These are phyloP conservation scores for Ilex aquifolium DNA, from an alignment of 257 asterid species.

Conservation along the genomic window DNA sequence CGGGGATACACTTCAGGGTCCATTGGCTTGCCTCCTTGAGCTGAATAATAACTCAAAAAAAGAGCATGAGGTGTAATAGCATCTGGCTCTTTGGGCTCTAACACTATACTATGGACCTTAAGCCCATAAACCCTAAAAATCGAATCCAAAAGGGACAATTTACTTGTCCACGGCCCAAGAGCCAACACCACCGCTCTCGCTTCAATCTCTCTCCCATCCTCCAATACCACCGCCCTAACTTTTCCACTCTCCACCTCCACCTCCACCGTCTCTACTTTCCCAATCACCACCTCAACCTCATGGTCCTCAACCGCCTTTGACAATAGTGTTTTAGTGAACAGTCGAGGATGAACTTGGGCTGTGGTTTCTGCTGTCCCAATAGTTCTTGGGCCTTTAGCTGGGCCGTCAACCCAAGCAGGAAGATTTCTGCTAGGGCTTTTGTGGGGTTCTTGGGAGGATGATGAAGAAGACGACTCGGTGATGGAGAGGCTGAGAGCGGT, in stretches of 20 bases:
- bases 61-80: constrained; percentile 57
- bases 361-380: constrained; percentile 73
- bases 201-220: constrained; percentile 46
- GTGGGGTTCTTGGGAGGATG: background rate
- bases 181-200: constrained; percentile 72
- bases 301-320: constrained; percentile 61
- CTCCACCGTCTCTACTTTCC: constrained; percentile 54
- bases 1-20: constrained; percentile 95
- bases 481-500: constrained; percentile 60
- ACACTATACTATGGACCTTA: constrained; percentile 76
- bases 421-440: constrained; percentile 22
- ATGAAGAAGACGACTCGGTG: constrained; percentile 36
- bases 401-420: constrained; percentile 78
- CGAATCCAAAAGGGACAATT: constrained; percentile 42
- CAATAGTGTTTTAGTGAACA: constrained; percentile 51
- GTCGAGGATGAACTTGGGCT: constrained; percentile 85
- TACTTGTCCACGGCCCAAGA: constrained; percentile 90
- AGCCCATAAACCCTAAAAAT: constrained; percentile 50
- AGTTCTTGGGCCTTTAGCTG: constrained; percentile 48
- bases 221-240: constrained; percentile 58
- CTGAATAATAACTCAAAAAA: constrained; percentile 54
- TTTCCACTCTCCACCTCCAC: constrained; percentile 40
- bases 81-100: constrained; percentile 49
- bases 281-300: constrained; percentile 61
- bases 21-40: constrained; percentile 60